Base-by-base conservation (phyloP, 140 eudicot species). In the Flaveria floridana region DNA sequence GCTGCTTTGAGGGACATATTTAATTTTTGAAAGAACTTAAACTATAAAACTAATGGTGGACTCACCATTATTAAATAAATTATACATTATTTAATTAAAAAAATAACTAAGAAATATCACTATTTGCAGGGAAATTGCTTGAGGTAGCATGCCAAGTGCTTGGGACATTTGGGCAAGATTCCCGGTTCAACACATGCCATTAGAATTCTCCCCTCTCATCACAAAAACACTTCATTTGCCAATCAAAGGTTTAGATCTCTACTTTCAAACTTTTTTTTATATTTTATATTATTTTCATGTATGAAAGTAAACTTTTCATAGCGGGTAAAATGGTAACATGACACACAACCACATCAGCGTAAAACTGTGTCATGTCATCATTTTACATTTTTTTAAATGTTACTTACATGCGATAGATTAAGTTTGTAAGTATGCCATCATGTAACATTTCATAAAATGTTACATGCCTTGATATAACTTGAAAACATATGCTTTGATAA, bases 101-200 rank as follows among this genome's bases (percentile, higher is more conserved):
- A 18, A 44, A 7, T 41, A 20, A 44, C 48, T 52, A 42, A 18
- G 41, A 37, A 55, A 1, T 44, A 19, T 28, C 42, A 4, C 11
- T 44, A 30, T 65, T 44, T 81, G 77, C 82, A 83, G 87, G 87
- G 52, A 83, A 83, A 83, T 76, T 83, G 82, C 53, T 80, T 71
- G 82, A 83, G 64, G 87, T 79, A 75, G 87, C 85, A 83, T 83
- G 87, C 50, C 70, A 74, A 70, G 75, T 83, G 73, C 87, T 83
- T 57, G 84, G 59, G 64, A 78, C 82, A 59, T 75, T 83, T 71
- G 84, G 84, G 73, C 82, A 80, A 71, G 87, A 80, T 83, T 83
- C 84, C 73, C 76, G 84, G 84, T 83, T 80, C 70, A 71, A 55
- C 82, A 83, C 84, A 55, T 83, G 87, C 82, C 77, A 80, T 56